Evolutionary conservation across 208 protist species (phyloP), one percentile per base, ranked within the genome.

Genomic region (Zelonia costaricensis): DNA sequence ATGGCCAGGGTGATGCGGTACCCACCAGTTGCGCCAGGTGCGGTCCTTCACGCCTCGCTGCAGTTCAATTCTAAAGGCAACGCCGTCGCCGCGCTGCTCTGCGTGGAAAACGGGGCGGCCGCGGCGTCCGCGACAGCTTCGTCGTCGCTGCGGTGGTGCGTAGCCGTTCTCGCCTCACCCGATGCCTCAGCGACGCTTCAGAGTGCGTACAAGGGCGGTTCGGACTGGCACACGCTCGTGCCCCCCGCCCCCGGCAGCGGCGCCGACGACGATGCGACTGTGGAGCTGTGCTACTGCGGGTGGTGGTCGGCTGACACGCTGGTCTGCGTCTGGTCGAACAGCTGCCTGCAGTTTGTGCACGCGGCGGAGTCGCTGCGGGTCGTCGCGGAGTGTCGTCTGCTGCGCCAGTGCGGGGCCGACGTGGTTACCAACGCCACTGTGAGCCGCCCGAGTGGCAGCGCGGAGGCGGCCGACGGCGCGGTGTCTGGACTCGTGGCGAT

Each of bases 251-350:
- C 58, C 9, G 30, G 5, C 28, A 16, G 42, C 20, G 49, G 31
- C 9, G 27, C 36, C 12, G 13, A 7, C 16, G 49, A 9, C 23
- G 51, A 16, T 27, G 20, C 59, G 20, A 10, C 55, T 12, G 25
- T 42, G 4, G 44, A 53, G 38, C 47, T 75, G 48, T 68, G 65
- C 47, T 76, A 66, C 49, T 71, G 38, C 25, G 48, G 45, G 28
- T 93, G 86, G 86, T 80, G 76, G 76, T 78, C 57, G 12, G 62
- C 66, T 0, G 65, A 73, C 25, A 48, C 60, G 7, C n/a, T 88
- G 0, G 52, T 89, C 30, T 75, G 62, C 28, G 57, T 86, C 16
- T 88, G 82, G 80, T 87, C 86, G 20, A 74, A 81, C 62, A 83
- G 82, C 42, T 45, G 42, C 4, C 39, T 89, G 15, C 67, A 76